Conservation (phyloP, 192 early-diverging fungal species). For the Coemansia sp. region DNA sequence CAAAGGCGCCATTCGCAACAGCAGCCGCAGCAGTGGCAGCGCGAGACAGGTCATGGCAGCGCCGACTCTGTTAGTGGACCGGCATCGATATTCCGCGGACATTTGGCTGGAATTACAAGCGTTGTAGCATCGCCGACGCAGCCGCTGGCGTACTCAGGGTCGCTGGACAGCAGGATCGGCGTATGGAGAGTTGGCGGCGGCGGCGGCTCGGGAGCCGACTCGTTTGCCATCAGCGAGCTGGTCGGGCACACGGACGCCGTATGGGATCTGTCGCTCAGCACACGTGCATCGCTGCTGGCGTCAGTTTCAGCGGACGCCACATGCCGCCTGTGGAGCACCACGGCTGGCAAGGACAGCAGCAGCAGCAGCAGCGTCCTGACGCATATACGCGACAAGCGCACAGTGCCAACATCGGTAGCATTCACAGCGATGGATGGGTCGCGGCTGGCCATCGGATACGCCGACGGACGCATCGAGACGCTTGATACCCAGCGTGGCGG, state of each 20-base stretch:
- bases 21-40: not conserved
- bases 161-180: conserved; percentile 39
- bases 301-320: conserved; percentile 42
- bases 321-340: conserved; percentile 36
- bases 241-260: conserved; percentile 38
- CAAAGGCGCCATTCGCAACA: too few species aligned
- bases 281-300: conserved; percentile 20
- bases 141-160: conserved; percentile 33
- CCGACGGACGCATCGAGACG: conserved; percentile 6
- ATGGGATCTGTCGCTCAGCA: conserved; percentile 42
- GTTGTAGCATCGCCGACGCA: conserved; percentile 14
- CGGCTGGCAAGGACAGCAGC: not conserved
- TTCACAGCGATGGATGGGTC: conserved; percentile 14
- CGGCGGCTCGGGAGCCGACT: not conserved
- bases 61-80: conserved; percentile 9
- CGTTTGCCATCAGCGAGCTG: conserved; percentile 30
- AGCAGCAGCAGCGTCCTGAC: not conserved
- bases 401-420: conserved; percentile 11
- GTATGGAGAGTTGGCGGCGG: conserved; percentile 19
- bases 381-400: not conserved
- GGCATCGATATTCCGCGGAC: conserved; percentile 28
- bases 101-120: conserved; percentile 45
- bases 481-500: not conserved
- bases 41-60: too few species aligned
- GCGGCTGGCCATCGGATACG: conserved; percentile 20